A percentile compares a stretch with the other conserved stretches of the same genome.
phyloP scores from a whole-genome alignment of 345 rosid species.

The Camelina neglecta region DNA sequence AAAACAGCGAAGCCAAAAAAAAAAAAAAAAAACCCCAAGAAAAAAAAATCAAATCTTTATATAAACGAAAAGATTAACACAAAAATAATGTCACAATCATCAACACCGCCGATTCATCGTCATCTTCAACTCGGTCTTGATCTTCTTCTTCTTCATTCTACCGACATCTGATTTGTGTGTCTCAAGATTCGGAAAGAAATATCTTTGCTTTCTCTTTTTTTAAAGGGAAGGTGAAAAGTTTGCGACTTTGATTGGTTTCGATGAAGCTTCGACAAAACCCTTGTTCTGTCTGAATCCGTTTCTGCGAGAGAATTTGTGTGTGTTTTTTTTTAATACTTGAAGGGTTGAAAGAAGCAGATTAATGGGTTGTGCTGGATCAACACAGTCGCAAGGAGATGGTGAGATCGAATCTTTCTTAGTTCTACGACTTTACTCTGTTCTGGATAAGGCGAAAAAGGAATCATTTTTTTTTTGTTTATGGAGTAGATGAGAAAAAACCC shows the following conservation, averaged over 20 bases:
- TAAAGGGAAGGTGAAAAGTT: constrained; percentile 10
- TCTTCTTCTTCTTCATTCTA: constrained; percentile 28
- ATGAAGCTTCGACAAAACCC: constrained; percentile 43
- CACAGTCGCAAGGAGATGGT: constrained; percentile 70
- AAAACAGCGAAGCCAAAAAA: constrained; percentile 44
- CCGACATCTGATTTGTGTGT: constrained; percentile 30
- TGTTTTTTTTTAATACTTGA: neutral
- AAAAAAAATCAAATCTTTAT: constrained; percentile 22
- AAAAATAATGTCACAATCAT: constrained; percentile 38
- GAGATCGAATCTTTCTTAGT: constrained; percentile 17
- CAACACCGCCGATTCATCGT: constrained; percentile 42
- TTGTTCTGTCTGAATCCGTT: constrained; percentile 33
- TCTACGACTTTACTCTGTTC: neutral
- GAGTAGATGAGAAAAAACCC: constrained; percentile 8
- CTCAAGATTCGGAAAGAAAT: neutral
- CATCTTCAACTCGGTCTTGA: constrained; percentile 39
- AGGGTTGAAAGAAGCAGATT: constrained; percentile 24
- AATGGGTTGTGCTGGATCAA: constrained; percentile 91
- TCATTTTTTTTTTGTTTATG: neutral
- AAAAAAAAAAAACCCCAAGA: neutral
- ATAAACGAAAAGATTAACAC: constrained; percentile 14
- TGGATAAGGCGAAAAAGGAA: neutral
- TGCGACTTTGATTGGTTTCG: constrained; percentile 27
- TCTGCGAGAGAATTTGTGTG: neutral
- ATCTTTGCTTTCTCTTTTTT: neutral